Evolutionary conservation across 768 basidiomycete species (phyloP), one percentile per base, ranked within the genome.

Genomic region (Leccinum boreale): DNA sequence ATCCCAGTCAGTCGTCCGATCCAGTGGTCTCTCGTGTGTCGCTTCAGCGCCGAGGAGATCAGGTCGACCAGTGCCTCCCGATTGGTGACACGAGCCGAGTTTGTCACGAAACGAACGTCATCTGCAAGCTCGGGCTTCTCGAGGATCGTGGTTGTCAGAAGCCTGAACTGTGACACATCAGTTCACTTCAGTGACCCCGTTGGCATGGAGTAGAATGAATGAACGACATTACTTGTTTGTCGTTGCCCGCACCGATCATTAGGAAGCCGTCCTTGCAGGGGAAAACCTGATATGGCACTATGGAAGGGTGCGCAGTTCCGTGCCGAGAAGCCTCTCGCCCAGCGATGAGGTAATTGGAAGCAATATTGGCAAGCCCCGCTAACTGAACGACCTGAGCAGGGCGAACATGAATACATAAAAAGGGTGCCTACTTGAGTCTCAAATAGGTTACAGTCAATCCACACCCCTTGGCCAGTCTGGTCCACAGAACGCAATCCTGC

Each of bases 241-340:
- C 84, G 70, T 94, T 96, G 5, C 92, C 94, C 8, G 91, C 93
- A 47, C 93, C 94, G 62, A 97, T 86, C 95, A 97, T 96, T 58
- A 97, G 73, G 69, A 85, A 94, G 29, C 92, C 91, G 65, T 93
- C 86, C 67, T 84, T 81, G 69, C 94, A 96, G 0, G 88, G 83
- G 70, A 96, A 94, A 4, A 86, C 91, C 71, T 94, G 91, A 74
- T 95, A 96, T 3, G 94, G 93, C 7, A 94, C 95, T 65, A 98
- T 88, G 17, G 92, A 94, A 14, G 95, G 91, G 70, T 98, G 95
- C 0, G 90, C 84, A 28, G 95, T 97, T n/a, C 95, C 95, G 70
- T 92, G 86, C 54, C 95, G 79, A 31, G 80, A 78, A 23, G 89
- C 95, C 70, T 94, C 91, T 70, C 87, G 74, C 15, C 87, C 90